Base-by-base conservation (phyloP, 2,329 filamentous ascomycete species). In the Pseudohalonectria lignicola region DNA sequence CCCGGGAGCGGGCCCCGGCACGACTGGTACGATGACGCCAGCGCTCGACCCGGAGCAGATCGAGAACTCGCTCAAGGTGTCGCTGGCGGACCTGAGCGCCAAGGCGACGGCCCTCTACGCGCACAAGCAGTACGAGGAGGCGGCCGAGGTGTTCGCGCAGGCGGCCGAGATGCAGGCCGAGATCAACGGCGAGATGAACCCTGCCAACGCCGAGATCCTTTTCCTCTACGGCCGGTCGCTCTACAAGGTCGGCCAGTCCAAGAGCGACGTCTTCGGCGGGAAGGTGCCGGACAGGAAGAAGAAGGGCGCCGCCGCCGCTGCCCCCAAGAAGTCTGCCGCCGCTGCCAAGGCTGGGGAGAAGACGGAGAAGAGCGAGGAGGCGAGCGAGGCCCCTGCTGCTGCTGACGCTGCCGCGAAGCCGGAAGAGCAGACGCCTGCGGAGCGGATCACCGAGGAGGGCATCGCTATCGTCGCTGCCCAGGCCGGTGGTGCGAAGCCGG, bases 151-250 rank as follows among this genome's bases (percentile, higher is more conserved):
- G 45, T 96, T 88, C 64, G 88, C 87, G 31, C 76, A 81, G 53
- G 92, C 92, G 23, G 86, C 86, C 40, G 85, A 93, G 57, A 73
- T 95, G 43, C 92, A 98, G 62, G 86, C 85, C 41, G 77, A 86
- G 57, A 69, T 95, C 57, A 92, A 95, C 57, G 92, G 90, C 58
- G 92, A 96, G 62, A 84, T 93, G 71, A 79, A 79, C 13, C 78
- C 85, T 4, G 80, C 86, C 41, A 98, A 98, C 51, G 90, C 88
- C 36, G 90, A 96, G 56, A 76, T 98, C 34, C 76, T 96, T 16
- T 98, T 94, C 60, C 76, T 87, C 46, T 98, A 98, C 61, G 92
- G 92, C 12, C 85, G 90, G 55, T 86, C 86, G 40, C 67, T 98
- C 16, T 96, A 94, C 70, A 88, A 88, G 58, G 83, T 96, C 43